These are phyloP conservation scores for Suhomyces tanzawaensis DNA, from an alignment of 805 yeast species.

Conservation along the genomic window DNA sequence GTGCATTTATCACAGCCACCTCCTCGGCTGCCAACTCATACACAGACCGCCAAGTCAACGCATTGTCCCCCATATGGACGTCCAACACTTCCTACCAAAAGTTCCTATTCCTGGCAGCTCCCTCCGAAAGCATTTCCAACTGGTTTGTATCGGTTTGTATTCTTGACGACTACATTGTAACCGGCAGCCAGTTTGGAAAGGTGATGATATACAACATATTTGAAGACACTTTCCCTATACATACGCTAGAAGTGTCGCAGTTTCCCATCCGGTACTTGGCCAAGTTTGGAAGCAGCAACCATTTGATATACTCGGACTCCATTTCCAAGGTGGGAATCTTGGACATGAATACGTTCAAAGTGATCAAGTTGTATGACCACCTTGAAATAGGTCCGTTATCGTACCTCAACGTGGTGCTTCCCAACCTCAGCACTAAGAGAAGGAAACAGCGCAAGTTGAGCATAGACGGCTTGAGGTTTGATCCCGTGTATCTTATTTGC, in stretches of 20 bases:
- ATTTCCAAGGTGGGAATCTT: slow-evolving; percentile 31
- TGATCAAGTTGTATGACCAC: slow-evolving; percentile 18
- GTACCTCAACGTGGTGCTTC: slow-evolving; percentile 14
- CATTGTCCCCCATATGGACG: slow-evolving; percentile 16
- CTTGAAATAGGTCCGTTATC: slow-evolving; percentile 23
- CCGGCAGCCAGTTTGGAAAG: slow-evolving; percentile 35
- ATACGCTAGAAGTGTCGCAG: slow-evolving; percentile 17
- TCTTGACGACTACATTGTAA: slow-evolving; percentile 14
- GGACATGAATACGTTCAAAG: slow-evolving; percentile 13
- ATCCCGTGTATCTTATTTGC: slow-evolving; percentile 23
- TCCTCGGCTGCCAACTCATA: neutral
- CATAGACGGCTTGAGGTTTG: slow-evolving; percentile 12
- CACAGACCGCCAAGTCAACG: slow-evolving; percentile 9
- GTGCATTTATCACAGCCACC: neutral
- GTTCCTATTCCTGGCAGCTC: slow-evolving; percentile 10
- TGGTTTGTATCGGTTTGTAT: slow-evolving; percentile 26
- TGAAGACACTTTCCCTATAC: slow-evolving; percentile 14
- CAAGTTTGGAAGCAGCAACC: slow-evolving; percentile 15
- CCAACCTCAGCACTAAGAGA: slow-evolving; percentile 3
- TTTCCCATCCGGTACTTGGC: slow-evolving; percentile 22
- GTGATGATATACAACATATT: slow-evolving; percentile 18
- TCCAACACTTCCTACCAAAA: slow-evolving; percentile 8
- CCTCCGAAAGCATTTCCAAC: slow-evolving; percentile 11
- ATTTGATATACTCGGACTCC: slow-evolving; percentile 25
- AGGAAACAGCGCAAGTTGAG: slow-evolving; percentile 4